Evolutionary conservation across 106 monocot genomes (phyloP), one percentile per base, ranked within the genome.

Genomic region (Cymbidium sinense): DNA sequence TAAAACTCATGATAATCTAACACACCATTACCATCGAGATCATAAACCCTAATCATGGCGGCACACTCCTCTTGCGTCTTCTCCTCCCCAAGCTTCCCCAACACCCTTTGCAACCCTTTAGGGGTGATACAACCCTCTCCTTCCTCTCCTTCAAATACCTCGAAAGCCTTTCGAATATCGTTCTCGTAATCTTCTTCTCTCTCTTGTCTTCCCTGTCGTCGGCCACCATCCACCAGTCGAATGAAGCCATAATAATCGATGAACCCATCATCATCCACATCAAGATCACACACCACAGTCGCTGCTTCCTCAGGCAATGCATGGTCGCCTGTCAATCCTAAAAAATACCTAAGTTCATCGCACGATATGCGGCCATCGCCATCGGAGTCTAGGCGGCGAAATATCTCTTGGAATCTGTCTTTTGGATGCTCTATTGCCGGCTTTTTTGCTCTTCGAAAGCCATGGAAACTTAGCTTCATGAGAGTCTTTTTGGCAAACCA

Each of bases 11-110:
- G 80, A n/a, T 74, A 80, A 29, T 80, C 80, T 30, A 80, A 73
- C 29, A 80, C 80, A 0, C 88, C 88, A 55, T 88, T 64, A 34
- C 88, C 85, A 54, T 88, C 85, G 19, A 80, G 43, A 73, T 88
- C 88, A 54, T 75, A 88, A 21, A 75, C 82, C 54, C 83, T 35
- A 18, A 88, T 83, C 88, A 88, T 88, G 71, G 74, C 70, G 31
- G 52, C 73, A 50, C 88, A 88, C 55, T 88, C 85, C 74, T 88
- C 83, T 0, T 34, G 33, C 9, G 82, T 21, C 75, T 54, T 70
- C 54, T 13, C 77, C 61, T 85, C 82, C 27, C 88, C 88, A 3
- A 88, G 65, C 55, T 75, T 47, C 23, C 78, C 44, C 5, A 88
- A 75, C 74, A 55, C 77, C 47, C 30, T 34, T 28, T 74, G 77